These are phyloP conservation scores for Fusarium neocosmosporiellum DNA, from an alignment of 2,329 filamentous ascomycete species.

Conservation along the genomic window DNA sequence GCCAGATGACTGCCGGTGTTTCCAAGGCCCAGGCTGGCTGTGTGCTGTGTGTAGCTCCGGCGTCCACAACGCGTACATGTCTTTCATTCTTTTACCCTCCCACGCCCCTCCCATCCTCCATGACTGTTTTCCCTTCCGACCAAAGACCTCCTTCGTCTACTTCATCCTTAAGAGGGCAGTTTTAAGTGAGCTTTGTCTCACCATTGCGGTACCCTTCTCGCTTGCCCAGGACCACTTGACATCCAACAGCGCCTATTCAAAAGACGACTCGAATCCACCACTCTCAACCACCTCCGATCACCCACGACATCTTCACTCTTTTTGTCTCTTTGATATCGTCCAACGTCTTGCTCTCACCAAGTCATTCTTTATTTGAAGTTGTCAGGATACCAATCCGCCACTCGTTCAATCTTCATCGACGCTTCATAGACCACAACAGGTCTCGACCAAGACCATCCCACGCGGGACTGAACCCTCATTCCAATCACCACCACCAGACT, in stretches of 20 bases:
- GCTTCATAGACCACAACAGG: slow-evolving; percentile 4
- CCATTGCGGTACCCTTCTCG: slow-evolving; percentile 46
- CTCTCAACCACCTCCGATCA: slow-evolving; percentile 16
- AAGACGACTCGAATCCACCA: slow-evolving; percentile 42
- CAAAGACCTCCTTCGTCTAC: slow-evolving; percentile 48
- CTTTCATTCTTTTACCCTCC: slow-evolving; percentile 53
- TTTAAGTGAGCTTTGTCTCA: slow-evolving; percentile 48
- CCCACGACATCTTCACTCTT: slow-evolving; percentile 36
- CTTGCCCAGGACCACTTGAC: slow-evolving; percentile 40
- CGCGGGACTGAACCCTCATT: slow-evolving; percentile 28
- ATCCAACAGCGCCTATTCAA: slow-evolving; percentile 39
- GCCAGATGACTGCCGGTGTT: slow-evolving; percentile 42
- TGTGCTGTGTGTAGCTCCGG: slow-evolving; percentile 8
- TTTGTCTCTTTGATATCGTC: slow-evolving; percentile 29
- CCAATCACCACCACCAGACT: slow-evolving; percentile 28
- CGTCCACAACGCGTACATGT: slow-evolving; percentile 38
- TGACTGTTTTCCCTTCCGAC: slow-evolving; percentile 42
- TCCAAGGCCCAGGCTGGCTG: slow-evolving; percentile 32
- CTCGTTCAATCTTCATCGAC: slow-evolving; percentile 21
- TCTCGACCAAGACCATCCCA: slow-evolving; percentile 14
- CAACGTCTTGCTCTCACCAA: slow-evolving; percentile 25
- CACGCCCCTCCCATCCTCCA: slow-evolving; percentile 47
- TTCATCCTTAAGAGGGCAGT: slow-evolving; percentile 49
- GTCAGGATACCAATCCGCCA: slow-evolving; percentile 17
- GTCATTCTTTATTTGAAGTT: slow-evolving; percentile 37